Evolutionary conservation across 2,329 filamentous ascomycete species (phyloP).

Genomic region (Arthrobotrys pseudoclavata): DNA sequence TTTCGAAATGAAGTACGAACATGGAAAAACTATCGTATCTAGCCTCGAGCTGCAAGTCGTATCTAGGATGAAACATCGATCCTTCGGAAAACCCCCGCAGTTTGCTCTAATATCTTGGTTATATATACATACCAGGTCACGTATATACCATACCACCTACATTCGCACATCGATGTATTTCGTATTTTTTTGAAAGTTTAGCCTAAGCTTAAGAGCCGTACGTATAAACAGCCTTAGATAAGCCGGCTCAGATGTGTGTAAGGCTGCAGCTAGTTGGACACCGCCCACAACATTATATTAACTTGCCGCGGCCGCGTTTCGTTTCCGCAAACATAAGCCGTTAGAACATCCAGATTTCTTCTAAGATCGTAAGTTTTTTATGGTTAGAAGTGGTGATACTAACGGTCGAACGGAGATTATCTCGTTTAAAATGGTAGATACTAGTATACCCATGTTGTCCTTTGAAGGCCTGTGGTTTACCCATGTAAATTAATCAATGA

Average conservation of each 20-base stretch:
- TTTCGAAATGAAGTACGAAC: not conserved
- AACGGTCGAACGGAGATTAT: not conserved
- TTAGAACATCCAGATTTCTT: not conserved
- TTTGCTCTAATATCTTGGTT: slow-evolving; percentile 1
- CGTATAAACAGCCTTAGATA: too few relatives aligned
- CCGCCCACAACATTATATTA: not conserved
- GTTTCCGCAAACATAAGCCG: not conserved
- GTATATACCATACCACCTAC: not conserved
- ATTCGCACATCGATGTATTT: not conserved
- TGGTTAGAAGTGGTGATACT: not conserved
- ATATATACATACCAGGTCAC: not conserved
- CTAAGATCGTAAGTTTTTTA: not conserved
- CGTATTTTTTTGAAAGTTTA: not conserved
- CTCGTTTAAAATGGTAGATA: not conserved
- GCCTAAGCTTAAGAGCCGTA: not conserved
- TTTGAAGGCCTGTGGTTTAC: not conserved
- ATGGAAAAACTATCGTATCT: not conserved
- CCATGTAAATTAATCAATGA: not conserved
- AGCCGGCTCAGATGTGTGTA: not conserved
- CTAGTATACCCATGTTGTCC: not conserved
- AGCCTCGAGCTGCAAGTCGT: not conserved
- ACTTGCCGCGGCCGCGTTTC: not conserved
- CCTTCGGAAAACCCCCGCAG: not conserved
- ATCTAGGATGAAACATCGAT: not conserved
- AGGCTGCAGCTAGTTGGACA: not conserved